Evolutionary conservation across 768 basidiomycete species (phyloP).

Genomic region (Termitomyces sp.): DNA sequence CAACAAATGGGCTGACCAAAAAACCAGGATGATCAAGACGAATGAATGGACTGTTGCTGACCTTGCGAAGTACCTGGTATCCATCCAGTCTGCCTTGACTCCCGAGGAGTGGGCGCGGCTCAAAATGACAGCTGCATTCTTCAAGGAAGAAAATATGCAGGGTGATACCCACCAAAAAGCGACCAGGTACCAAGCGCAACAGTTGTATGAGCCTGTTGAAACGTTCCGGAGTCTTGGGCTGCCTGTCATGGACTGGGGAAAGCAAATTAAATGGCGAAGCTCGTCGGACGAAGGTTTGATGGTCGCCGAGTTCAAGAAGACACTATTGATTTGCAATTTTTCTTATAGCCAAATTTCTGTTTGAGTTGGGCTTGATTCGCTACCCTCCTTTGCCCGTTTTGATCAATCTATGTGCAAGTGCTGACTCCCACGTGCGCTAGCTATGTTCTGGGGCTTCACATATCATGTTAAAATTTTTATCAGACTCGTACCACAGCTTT

Average conservation of each 20-base stretch:
- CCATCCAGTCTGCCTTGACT: slow-evolving; percentile 56
- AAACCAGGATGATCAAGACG: slow-evolving; percentile 74
- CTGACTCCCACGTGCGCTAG: slow-evolving; percentile 32
- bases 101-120: slow-evolving; percentile 43
- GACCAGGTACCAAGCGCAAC: slow-evolving; percentile 53
- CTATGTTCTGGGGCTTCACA: not conserved
- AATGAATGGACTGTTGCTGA: slow-evolving; percentile 88
- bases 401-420: slow-evolving; percentile 61
- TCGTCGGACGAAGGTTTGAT: slow-evolving; percentile 79
- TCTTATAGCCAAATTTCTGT: slow-evolving; percentile 70
- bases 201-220: slow-evolving; percentile 83
- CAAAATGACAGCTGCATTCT: slow-evolving; percentile 74
- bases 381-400: slow-evolving; percentile 63
- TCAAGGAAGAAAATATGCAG: slow-evolving; percentile 46
- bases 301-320: not conserved
- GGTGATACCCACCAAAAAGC: slow-evolving; percentile 26
- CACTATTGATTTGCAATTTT: not conserved
- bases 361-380: slow-evolving; percentile 61
- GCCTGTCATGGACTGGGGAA: slow-evolving; percentile 87
- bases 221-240: slow-evolving; percentile 67
- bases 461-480: not conserved
- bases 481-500: slow-evolving; percentile 57
- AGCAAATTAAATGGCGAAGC: slow-evolving; percentile 68
- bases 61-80: slow-evolving; percentile 82
- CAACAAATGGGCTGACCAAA: not conserved